Evolutionary conservation across 345 rosid species (phyloP).

Genomic region (Schrenkiella parvula): DNA sequence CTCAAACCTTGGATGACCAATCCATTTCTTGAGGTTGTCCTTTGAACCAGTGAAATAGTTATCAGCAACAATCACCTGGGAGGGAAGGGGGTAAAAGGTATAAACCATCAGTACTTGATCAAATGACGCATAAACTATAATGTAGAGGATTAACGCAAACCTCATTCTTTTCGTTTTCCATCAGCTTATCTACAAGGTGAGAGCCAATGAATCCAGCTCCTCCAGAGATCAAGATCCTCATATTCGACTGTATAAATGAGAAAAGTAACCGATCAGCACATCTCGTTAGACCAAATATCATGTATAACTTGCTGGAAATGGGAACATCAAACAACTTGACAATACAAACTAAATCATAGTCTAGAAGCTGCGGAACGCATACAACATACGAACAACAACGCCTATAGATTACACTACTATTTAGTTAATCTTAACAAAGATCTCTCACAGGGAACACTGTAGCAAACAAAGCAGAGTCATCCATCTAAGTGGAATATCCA

Average conservation of each 20-base stretch:
- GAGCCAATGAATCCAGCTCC: conserved; percentile 99
- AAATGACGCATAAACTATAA: neutral
- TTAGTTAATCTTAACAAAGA: neutral
- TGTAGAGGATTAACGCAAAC: conserved; percentile 29
- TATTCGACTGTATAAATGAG: conserved; percentile 58
- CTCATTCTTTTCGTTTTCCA: conserved; percentile 96
- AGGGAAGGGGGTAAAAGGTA: neutral
- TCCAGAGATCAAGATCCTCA: conserved; percentile 95
- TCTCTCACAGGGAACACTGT: neutral
- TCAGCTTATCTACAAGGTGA: conserved; percentile 82
- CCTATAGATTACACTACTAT: neutral
- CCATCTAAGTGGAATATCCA: neutral
- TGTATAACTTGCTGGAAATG: no score
- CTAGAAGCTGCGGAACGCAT: neutral
- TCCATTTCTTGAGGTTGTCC: conserved; percentile 84
- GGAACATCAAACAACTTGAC: neutral
- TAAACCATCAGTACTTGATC: neutral
- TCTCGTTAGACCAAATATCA: neutral
- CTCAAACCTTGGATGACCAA: conserved; percentile 96
- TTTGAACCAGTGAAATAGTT: conserved; percentile 91
- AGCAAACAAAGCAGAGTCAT: neutral
- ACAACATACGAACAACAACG: neutral
- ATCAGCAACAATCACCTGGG: conserved; percentile 89
- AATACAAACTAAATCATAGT: neutral
- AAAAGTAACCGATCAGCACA: neutral